A percentile compares a stretch with the other conserved stretches of the same genome.
Conservation (phyloP, 306 rosid genomes). For the Ormosia emarginata region DNA sequence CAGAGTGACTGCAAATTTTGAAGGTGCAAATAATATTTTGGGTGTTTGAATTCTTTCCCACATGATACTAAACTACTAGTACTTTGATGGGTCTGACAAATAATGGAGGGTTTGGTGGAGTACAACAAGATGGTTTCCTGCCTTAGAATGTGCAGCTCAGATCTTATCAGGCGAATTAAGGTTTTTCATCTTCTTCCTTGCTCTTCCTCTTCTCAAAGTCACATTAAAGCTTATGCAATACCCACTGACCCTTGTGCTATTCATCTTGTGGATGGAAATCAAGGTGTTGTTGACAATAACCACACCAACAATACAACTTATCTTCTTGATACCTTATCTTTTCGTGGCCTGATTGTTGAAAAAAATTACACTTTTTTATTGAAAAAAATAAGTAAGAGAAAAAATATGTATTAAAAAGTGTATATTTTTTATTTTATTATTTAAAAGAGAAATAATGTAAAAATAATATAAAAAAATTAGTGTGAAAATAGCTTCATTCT, state of each 20-base stretch:
- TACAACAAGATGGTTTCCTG: too few relatives aligned
- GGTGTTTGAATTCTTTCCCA: neutral
- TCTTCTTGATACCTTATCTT: slow-evolving; percentile 12
- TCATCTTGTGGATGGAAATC: slow-evolving; percentile 2
- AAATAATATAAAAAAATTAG: too few relatives aligned
- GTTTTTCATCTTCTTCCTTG: slow-evolving; percentile 9
- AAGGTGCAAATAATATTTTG: neutral
- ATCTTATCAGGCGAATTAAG: slow-evolving; percentile 22
- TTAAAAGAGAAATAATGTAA: too few relatives aligned
- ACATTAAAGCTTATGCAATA: neutral
- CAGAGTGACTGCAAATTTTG: neutral
- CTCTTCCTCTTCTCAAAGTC: neutral
- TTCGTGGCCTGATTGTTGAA: neutral
- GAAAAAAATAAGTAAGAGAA: too few relatives aligned
- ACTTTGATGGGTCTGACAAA: too few relatives aligned
- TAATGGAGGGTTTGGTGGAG: too few relatives aligned
- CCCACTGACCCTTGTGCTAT: neutral
- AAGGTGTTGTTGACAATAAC: slow-evolving; percentile 5
- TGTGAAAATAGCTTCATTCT: too few relatives aligned
- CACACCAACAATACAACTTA: neutral
- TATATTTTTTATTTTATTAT: too few relatives aligned
- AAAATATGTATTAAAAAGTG: too few relatives aligned
- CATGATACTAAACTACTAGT: too few relatives aligned
- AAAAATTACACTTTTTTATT: neutral
- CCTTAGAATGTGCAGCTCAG: slow-evolving; percentile 15